These are phyloP conservation scores for Pleurotus salmoneostramineus DNA, from an alignment of 768 basidiomycete genomes.

Conservation along the genomic window DNA sequence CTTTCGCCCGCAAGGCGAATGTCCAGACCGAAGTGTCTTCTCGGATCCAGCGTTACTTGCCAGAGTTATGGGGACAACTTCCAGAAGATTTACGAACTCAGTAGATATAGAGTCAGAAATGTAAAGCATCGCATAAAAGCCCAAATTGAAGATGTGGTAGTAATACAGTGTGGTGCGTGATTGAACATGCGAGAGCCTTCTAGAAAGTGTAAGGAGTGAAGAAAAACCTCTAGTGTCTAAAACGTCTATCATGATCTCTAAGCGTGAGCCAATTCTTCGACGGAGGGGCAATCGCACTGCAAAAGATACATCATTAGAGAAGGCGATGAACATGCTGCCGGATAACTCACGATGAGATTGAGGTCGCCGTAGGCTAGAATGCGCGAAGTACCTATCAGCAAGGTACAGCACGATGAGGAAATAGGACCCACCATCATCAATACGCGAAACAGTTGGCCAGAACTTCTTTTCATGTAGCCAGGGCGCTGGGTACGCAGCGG, in stretches of 20 bases:
- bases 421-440: conserved; percentile 78
- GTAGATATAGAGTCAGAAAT: conserved; percentile 1
- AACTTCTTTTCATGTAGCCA: conserved; percentile 89
- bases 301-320: conserved; percentile 10
- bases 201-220: conserved; percentile 47
- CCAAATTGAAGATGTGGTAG: conserved; percentile 24
- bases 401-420: neutral
- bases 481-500: conserved; percentile 86
- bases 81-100: conserved; percentile 21
- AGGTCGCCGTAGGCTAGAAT: conserved; percentile 83
- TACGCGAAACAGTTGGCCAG: conserved; percentile 90
- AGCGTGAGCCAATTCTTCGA: conserved; percentile 65
- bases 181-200: conserved; percentile 57
- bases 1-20: conserved; percentile 42
- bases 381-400: conserved; percentile 8
- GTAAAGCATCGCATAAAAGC: neutral
- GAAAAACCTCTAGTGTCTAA: conserved; percentile 13
- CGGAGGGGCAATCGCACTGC: conserved; percentile 84
- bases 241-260: conserved; percentile 13
- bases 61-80: conserved; percentile 31
- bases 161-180: conserved; percentile 43
- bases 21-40: conserved; percentile 41
- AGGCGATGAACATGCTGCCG: neutral
- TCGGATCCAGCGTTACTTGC: conserved; percentile 37
- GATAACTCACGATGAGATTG: conserved; percentile 72